phyloP scores from a whole-genome alignment of 306 rosid species.

The Medicago truncatula region MtrunA17r5.0-ANR NC_053048.1:36851501-36852000 shows the following conservation, averaged over 20 bases:
- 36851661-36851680: conserved; percentile 41
- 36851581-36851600: not conserved
- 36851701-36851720: conserved; percentile 45
- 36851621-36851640: conserved; percentile 48
- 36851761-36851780: conserved; percentile 34
- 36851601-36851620: conserved; percentile 35
- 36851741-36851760: conserved; percentile 44
- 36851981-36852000: conserved; percentile 48
- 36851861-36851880: conserved; percentile 43
- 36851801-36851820: conserved; percentile 44
- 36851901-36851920: not conserved
- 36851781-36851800: conserved; percentile 38
- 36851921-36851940: not conserved
- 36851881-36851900: not conserved
- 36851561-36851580: conserved; percentile 47
- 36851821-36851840: conserved; percentile 48
- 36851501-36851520: conserved; percentile 37
- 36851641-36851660: conserved; percentile 47
- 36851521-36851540: conserved; percentile 44
- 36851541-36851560: conserved; percentile 34
- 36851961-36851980: too few species aligned
- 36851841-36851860: conserved; percentile 39
- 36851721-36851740: conserved; percentile 47
- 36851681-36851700: conserved; percentile 36
- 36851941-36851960: not conserved